A percentile compares a stretch with the other conserved stretches of the same genome.
Evolutionary conservation across 768 basidiomycete genomes (phyloP).

Genomic region (Kwoniella botswanensis): DNA sequence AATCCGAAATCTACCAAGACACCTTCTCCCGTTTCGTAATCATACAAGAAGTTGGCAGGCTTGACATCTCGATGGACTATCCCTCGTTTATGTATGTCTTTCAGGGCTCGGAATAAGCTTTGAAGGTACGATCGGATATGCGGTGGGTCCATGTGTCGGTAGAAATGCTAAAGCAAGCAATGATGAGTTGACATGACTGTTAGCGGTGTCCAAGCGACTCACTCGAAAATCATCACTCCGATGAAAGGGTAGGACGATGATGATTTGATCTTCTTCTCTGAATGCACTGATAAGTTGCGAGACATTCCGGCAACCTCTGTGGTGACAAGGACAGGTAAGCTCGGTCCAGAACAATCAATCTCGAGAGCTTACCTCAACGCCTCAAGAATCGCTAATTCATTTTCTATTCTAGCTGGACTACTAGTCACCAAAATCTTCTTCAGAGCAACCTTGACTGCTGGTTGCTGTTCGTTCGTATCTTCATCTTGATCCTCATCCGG

Average conservation of each 20-base stretch:
- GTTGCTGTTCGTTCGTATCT: background rate
- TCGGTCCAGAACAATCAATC: background rate
- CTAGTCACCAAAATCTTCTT: conserved; percentile 98
- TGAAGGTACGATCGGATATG: conserved; percentile 85
- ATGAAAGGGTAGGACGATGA: conserved; percentile 92
- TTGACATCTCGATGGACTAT: conserved; percentile 98
- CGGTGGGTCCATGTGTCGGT: conserved; percentile 70
- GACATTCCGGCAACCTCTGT: conserved; percentile 79
- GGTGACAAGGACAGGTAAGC: background rate
- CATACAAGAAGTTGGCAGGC: conserved; percentile 95
- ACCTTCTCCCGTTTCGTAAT: conserved; percentile 79
- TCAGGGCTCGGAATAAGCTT: conserved; percentile 85
- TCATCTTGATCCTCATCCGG: conserved; percentile 9
- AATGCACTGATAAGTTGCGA: conserved; percentile 96
- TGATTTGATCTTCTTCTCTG: conserved; percentile 85
- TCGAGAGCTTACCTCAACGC: conserved; percentile 60
- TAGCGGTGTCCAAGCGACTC: conserved; percentile 54
- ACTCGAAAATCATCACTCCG: conserved; percentile 92
- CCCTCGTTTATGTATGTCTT: conserved; percentile 81
- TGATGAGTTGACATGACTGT: background rate
- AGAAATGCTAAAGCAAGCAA: conserved; percentile 66
- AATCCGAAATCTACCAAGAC: conserved; percentile 94
- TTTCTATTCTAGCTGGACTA: conserved; percentile 86
- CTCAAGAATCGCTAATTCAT: conserved; percentile 89
- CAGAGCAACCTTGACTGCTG: conserved; percentile 75